Base-by-base conservation (phyloP, 192 early-diverging fungal genomes). In the Coemansia sp. region DNA sequence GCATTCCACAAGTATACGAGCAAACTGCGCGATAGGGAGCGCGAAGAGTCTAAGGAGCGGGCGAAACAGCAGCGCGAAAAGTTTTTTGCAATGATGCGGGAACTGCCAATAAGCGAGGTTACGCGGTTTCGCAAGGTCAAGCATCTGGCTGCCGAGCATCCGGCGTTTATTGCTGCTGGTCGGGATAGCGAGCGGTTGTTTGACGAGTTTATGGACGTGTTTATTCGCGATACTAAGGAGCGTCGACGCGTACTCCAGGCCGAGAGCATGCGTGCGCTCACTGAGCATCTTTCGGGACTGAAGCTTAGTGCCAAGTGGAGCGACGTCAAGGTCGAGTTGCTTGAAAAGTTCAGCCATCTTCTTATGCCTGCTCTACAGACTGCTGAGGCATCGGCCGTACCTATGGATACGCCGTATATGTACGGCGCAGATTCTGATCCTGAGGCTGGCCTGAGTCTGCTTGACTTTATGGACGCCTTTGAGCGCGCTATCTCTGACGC, bases 381-480 rank as follows among this genome's bases (percentile, higher is more conserved):
- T 2, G 62, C 61, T 10, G 25, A 27, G 25, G 25, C 25, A 27
- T 77, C 63, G 23, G 63, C 46, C 10, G 15, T 68, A 31, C 29
- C 72, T 2, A 58, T 80, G 41, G 74, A 84, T 36, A 19, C 50
- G 19, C 46, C 66, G 12, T 64, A 58, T 37, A 63, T 37, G 6
- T 60, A 67, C 61, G 63, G 48, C 6, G 63, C 57, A 12, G 57
- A 38, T 17, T 58, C 23, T 44, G 74, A 79, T 48, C 80, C 76
- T 6, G 77, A 78, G 63, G 32, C 57, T 42, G 86, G 87, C 5
- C 86, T 99, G 85, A 92, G 90, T 55, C 84, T 91, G 66, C 79
- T 93, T 25, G 95, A 97, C 68, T 88, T 94, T 63, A 73, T 98
- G 55, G 80, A 88, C 6, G 89, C 89, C 0, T 99, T 89, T 86